Conservation (phyloP, 257 asterid species). For the Solanum virginianum region DNA sequence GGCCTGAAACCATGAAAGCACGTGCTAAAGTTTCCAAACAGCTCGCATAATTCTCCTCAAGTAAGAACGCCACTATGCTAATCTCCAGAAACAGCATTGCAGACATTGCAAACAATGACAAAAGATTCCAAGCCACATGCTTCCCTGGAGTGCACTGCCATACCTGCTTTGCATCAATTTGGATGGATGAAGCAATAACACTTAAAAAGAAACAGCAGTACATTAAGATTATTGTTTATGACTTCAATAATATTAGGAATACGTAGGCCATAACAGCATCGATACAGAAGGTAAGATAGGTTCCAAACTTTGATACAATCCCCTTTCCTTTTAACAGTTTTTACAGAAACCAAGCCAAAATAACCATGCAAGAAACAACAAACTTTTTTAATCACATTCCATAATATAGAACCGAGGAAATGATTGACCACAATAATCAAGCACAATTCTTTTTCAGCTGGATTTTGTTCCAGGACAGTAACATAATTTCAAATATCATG, state of each 20-base stretch:
- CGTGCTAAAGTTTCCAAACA: conserved; percentile 81
- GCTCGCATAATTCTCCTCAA: conserved; percentile 66
- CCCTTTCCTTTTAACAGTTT: background rate
- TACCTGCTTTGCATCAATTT: conserved; percentile 27
- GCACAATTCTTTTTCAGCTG: background rate
- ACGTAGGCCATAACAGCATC: background rate
- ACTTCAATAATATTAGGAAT: background rate
- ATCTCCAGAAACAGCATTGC: conserved; percentile 69
- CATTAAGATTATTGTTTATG: background rate
- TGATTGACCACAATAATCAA: background rate
- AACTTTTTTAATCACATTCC: background rate
- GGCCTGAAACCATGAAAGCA: conserved; percentile 66
- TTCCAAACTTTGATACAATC: background rate
- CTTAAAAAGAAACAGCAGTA: background rate
- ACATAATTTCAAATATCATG: background rate
- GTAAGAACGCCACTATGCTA: conserved; percentile 71
- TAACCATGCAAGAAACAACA: background rate
- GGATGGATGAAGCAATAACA: background rate
- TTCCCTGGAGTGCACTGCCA: conserved; percentile 82
- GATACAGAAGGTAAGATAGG: background rate
- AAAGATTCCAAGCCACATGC: conserved; percentile 60
- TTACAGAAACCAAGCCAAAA: background rate
- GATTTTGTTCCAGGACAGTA: background rate
- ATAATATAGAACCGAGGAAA: background rate
- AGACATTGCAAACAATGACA: conserved; percentile 58